Percentiles rank a stretch among this genome's conserved stretches.
Evolutionary conservation across 495 filamentous ascomycete species (phyloP).

Genomic region (Penicillium soppii): DNA sequence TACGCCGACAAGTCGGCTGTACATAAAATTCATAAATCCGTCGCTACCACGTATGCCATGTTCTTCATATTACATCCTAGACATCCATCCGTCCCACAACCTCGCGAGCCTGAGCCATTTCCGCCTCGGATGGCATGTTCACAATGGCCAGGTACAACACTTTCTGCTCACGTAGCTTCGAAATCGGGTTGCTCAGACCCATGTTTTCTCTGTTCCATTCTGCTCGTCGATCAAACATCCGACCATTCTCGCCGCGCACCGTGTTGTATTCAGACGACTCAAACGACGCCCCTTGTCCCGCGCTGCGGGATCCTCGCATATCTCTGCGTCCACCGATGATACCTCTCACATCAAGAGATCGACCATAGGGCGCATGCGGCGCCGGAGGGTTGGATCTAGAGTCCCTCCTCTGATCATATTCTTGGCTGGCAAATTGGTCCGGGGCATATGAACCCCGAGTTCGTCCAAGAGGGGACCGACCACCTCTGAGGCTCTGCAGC

Average conservation of each 20-base stretch:
- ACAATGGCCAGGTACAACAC: slow-evolving; percentile 54
- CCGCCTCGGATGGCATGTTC: slow-evolving; percentile 48
- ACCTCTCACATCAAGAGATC: slow-evolving; percentile 4
- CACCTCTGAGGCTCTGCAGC: slow-evolving; percentile 6
- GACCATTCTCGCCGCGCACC: no score
- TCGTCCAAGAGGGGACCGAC: neutral
- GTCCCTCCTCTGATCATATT: neutral
- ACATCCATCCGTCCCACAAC: neutral
- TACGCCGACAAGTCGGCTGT: no score
- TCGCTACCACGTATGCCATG: no score
- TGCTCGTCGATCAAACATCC: neutral
- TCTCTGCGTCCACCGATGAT: slow-evolving; percentile 4
- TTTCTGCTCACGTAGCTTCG: slow-evolving; percentile 30
- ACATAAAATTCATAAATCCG: no score
- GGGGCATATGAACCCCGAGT: neutral
- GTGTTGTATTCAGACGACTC: neutral
- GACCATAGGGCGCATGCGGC: slow-evolving; percentile 11
- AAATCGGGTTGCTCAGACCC: slow-evolving; percentile 5
- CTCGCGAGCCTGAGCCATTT: slow-evolving; percentile 32
- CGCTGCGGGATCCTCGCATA: neutral
- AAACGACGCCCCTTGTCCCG: neutral
- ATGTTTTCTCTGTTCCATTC: neutral
- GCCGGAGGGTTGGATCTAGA: slow-evolving; percentile 7
- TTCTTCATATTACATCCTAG: neutral
- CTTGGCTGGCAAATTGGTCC: neutral